These are phyloP conservation scores for Paramarasmius palmivorus DNA, from an alignment of 1,284 basidiomycete genomes.

Conservation along the genomic window DNA sequence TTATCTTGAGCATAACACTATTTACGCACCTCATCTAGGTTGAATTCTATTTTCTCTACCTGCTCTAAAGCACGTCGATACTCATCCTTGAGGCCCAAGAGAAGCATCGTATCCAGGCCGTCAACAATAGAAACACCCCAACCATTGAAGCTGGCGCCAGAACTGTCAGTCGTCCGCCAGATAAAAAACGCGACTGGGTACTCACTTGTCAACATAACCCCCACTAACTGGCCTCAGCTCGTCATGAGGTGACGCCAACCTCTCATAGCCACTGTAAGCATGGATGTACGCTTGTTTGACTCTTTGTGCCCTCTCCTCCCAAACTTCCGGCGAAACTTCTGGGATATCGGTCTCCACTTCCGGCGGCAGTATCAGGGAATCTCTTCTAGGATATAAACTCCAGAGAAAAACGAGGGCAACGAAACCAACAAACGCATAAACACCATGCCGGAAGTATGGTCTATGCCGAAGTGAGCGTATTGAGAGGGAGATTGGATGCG, in stretches of 20 bases:
- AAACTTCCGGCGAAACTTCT: conserved; percentile 33
- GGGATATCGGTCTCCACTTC: conserved; percentile 13
- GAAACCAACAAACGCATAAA: conserved; percentile 20
- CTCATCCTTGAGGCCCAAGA: conserved; percentile 84
- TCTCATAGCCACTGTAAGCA: conserved; percentile 64
- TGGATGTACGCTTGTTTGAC: conserved; percentile 64
- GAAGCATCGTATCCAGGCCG: conserved; percentile 82
- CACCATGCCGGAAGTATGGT: conserved; percentile 22
- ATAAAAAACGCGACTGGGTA: background rate
- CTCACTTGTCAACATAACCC: conserved; percentile 51
- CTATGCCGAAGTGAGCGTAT: conserved; percentile 22
- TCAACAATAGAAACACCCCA: conserved; percentile 81
- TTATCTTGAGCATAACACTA: background rate
- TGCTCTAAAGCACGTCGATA: conserved; percentile 74
- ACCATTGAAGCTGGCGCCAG: conserved; percentile 54
- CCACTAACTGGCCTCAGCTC: conserved; percentile 60
- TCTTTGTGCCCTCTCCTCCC: conserved; percentile 53
- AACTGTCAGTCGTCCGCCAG: background rate
- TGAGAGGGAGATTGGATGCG: conserved; percentile 8
- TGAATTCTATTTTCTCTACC: conserved; percentile 68
- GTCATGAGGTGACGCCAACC: conserved; percentile 57
- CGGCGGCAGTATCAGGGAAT: background rate
- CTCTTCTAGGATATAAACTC: conserved; percentile 14
- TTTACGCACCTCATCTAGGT: conserved; percentile 33
- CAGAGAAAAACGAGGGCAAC: conserved; percentile 10